A percentile compares a stretch with the other conserved stretches of the same genome.
phyloP scores from a whole-genome alignment of 306 rosid species.

The Trifolium dubium region DNA sequence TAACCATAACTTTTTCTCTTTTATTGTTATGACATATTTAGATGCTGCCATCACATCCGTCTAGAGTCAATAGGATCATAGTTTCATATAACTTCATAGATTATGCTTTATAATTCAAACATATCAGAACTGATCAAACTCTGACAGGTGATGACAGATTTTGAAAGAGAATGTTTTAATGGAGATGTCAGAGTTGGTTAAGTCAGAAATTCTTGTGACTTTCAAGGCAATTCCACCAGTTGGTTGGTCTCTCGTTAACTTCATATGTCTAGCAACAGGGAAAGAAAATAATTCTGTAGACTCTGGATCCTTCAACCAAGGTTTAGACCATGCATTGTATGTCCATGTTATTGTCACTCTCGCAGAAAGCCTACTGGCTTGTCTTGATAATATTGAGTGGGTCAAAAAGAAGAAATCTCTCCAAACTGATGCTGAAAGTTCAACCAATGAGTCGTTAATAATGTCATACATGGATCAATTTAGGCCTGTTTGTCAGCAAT shows the following conservation, averaged over 20 bases:
- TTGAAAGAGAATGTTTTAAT: conserved; percentile 69
- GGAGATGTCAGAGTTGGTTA: conserved; percentile 65
- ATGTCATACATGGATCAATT: conserved; percentile 67
- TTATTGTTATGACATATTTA: conserved; percentile 7
- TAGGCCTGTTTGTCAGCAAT: conserved; percentile 86
- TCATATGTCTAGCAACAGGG: conserved; percentile 69
- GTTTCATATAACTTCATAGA: conserved; percentile 20
- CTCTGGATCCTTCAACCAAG: conserved; percentile 67
- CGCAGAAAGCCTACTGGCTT: conserved; percentile 64
- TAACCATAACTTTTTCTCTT: conserved; percentile 22
- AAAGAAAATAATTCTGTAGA: conserved; percentile 57
- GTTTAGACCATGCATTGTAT: conserved; percentile 66
- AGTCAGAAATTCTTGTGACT: conserved; percentile 48
- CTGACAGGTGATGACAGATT: conserved; percentile 97
- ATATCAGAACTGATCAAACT: conserved; percentile 81
- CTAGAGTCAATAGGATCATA: conserved; percentile 31
- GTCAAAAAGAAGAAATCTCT: conserved; percentile 50
- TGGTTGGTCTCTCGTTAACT: conserved; percentile 93
- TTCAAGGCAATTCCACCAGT: conserved; percentile 71
- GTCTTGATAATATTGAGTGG: conserved; percentile 63
- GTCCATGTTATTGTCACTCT: conserved; percentile 65
- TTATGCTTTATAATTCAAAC: conserved; percentile 49
- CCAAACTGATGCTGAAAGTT: conserved; percentile 51
- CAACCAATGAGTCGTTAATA: conserved; percentile 51
- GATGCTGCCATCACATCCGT: background rate